phyloP scores from a whole-genome alignment of 1,284 basidiomycete species.

The Naganishia sp. region DNA sequence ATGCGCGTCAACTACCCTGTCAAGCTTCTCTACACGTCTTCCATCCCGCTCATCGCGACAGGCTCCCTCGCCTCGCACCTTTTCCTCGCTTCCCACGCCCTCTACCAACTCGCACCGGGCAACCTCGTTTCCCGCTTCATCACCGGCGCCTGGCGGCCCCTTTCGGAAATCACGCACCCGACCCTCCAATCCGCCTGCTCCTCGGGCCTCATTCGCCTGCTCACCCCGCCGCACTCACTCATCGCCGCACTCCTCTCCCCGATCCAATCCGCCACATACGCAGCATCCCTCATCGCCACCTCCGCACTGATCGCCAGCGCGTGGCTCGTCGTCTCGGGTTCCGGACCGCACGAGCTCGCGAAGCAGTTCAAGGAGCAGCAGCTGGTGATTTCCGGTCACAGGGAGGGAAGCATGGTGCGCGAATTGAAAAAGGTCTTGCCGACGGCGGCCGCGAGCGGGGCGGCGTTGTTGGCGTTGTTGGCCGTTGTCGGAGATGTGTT shows the following conservation, averaged over 20 bases:
- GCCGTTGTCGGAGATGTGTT: slow-evolving; percentile 9
- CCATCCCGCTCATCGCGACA: slow-evolving; percentile 10
- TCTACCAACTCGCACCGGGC: slow-evolving; percentile 15
- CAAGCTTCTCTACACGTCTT: slow-evolving; percentile 24
- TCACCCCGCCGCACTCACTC: slow-evolving; percentile 7
- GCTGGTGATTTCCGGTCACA: slow-evolving; percentile 18
- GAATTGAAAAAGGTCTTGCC: slow-evolving; percentile 24
- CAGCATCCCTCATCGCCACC: slow-evolving; percentile 2
- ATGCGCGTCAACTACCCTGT: slow-evolving; percentile 28
- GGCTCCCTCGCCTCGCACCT: slow-evolving; percentile 26
- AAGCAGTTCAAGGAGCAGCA: slow-evolving; percentile 27
- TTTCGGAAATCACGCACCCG: slow-evolving; percentile 22
- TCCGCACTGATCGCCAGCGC: slow-evolving; percentile 8
- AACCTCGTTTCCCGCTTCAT: slow-evolving; percentile 18
- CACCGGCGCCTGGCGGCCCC: slow-evolving; percentile 14
- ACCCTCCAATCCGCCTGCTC: slow-evolving; percentile 10
- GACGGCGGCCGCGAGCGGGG: slow-evolving; percentile 14
- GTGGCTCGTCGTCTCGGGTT: slow-evolving; percentile 23
- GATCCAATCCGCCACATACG: slow-evolving; percentile 5
- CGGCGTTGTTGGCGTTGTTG: slow-evolving; percentile 1
- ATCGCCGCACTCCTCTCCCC: slow-evolving; percentile 10
- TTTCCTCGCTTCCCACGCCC: slow-evolving; percentile 19
- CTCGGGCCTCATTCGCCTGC: background rate
- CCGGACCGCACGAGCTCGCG: slow-evolving; percentile 15
- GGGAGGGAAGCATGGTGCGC: slow-evolving; percentile 16